Evolutionary conservation across 1,139 yeast species (phyloP), one percentile per base, ranked within the genome.

Genomic region (Diutina ranongensis): DNA sequence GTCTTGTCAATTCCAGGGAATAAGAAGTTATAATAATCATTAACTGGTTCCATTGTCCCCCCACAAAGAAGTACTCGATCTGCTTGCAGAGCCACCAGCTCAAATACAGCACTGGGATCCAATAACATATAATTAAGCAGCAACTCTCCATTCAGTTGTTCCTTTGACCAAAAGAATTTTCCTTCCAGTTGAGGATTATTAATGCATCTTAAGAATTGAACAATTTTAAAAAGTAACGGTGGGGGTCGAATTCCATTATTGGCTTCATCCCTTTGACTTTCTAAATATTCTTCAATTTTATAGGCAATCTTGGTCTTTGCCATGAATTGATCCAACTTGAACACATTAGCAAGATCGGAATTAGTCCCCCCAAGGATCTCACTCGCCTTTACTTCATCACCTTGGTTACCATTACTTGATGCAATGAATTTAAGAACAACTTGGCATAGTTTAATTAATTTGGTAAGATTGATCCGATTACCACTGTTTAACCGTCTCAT

Each of bases 21-120:
- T 35, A 89, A 63, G 51, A 73, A 76, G 27, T 76, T 69, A 9
- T 72, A 62, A 55, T 82, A 84, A 52, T 89, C 97, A 15, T 70
- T 60, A 48, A 81, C 70, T 0, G 98, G 98, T 57, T 87, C 94
- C 97, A 89, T 88, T 0, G 98, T 89, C 16, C 98, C 98, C 34
- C 98, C 98, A 10, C 96, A 94, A 4, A 89, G 60, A 2, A 89
- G 67, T 0, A 89, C 82, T 58, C 94, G 83, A 52, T 72, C 74
- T 0, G 89, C 74, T 32, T 79, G 74, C 5, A 77, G 76, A 0
- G 86, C 76, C 1, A 89, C 68, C 12, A 79, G 81, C 49, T 71
- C 69, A 57, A 89, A 87, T 2, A 78, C 67, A 45, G 74, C 76
- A 48, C 89, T 78, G 1, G 97, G 95, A 56, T 89, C 96, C 12